Percentiles rank a stretch among this genome's conserved stretches.
Conservation (phyloP, 202 grass and related monocot genomes). For the Schoenoplectus triqueter region DNA sequence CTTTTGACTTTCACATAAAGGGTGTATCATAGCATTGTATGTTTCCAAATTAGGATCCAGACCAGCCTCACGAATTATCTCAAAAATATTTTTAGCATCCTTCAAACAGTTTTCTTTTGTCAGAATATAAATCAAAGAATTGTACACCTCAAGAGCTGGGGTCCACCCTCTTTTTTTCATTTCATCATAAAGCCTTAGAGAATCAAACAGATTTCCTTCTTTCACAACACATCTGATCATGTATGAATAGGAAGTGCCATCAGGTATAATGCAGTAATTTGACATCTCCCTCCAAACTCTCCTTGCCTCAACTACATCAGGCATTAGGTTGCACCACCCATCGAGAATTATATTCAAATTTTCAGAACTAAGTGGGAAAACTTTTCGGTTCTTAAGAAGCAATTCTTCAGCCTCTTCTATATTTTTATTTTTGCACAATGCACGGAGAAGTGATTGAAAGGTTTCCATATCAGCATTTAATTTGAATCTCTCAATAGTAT, state of each 20-base stretch:
- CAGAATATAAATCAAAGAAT: slow-evolving; percentile 83
- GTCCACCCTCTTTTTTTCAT: slow-evolving; percentile 85
- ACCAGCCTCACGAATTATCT: slow-evolving; percentile 62
- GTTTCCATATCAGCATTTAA: slow-evolving; percentile 57
- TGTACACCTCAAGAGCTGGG: slow-evolving; percentile 68
- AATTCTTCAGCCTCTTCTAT: slow-evolving; percentile 89
- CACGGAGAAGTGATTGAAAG: slow-evolving; percentile 71
- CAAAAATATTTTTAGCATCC: slow-evolving; percentile 80
- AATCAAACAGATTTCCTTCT: slow-evolving; percentile 82
- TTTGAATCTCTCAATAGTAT: slow-evolving; percentile 82
- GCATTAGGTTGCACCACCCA: slow-evolving; percentile 87
- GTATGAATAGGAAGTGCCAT: slow-evolving; percentile 68
- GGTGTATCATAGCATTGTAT: slow-evolving; percentile 82
- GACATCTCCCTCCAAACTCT: slow-evolving; percentile 95
- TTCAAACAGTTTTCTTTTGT: slow-evolving; percentile 91
- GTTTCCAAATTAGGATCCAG: slow-evolving; percentile 70
- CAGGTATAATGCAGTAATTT: slow-evolving; percentile 74
- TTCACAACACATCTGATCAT: slow-evolving; percentile 92
- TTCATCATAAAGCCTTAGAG: slow-evolving; percentile 84
- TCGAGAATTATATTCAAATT: slow-evolving; percentile 84
- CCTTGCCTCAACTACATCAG: slow-evolving; percentile 79
- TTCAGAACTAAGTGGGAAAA: slow-evolving; percentile 64
- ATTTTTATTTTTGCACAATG: slow-evolving; percentile 87
- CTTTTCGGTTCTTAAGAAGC: slow-evolving; percentile 69
- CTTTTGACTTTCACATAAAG: slow-evolving; percentile 65